A percentile compares a stretch with the other conserved stretches of the same genome.
Evolutionary conservation across 352 stramenopile genomes (phyloP).

Genomic region (Phytophthora kernoviae): DNA sequence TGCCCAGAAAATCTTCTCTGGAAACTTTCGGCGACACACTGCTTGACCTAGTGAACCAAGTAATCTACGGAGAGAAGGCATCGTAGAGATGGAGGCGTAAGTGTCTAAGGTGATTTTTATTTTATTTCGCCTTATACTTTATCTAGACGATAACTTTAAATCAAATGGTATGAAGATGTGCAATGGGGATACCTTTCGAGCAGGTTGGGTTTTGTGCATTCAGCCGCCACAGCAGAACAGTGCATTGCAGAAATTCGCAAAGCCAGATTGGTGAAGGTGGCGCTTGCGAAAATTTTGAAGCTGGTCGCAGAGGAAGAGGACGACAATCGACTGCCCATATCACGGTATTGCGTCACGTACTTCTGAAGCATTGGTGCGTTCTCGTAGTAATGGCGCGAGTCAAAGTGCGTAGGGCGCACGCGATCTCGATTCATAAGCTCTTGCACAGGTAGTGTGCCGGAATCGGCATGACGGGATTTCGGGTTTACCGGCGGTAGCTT

Average conservation of each 20-base stretch:
- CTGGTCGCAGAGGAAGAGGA: slow-evolving; percentile 36
- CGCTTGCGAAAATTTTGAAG: slow-evolving; percentile 27
- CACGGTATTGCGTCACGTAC: slow-evolving; percentile 77
- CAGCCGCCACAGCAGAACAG: slow-evolving; percentile 30
- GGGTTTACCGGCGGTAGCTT: slow-evolving; percentile 84
- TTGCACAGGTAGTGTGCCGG: slow-evolving; percentile 75
- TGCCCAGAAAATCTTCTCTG: slow-evolving; percentile 61
- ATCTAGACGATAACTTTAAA: slow-evolving; percentile 24
- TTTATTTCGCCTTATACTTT: slow-evolving; percentile 27
- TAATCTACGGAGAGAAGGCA: slow-evolving; percentile 39
- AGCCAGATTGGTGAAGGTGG: slow-evolving; percentile 11
- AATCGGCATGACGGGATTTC: slow-evolving; percentile 76
- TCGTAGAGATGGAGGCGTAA: slow-evolving; percentile 13
- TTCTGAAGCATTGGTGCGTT: slow-evolving; percentile 87
- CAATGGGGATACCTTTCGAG: slow-evolving; percentile 16
- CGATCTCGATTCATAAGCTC: slow-evolving; percentile 82
- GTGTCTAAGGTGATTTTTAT: slow-evolving; percentile 11
- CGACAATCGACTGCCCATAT: slow-evolving; percentile 34
- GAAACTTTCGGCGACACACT: slow-evolving; percentile 78
- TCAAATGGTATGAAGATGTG: slow-evolving; percentile 21
- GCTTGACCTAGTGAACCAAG: slow-evolving; percentile 45
- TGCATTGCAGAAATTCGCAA: slow-evolving; percentile 25
- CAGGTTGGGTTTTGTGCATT: slow-evolving; percentile 7
- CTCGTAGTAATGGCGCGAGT: slow-evolving; percentile 89
- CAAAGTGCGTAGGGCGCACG: slow-evolving; percentile 73